Conservation (phyloP, 352 stramenopile genomes). For the Globisporangium okanoganense region DNA sequence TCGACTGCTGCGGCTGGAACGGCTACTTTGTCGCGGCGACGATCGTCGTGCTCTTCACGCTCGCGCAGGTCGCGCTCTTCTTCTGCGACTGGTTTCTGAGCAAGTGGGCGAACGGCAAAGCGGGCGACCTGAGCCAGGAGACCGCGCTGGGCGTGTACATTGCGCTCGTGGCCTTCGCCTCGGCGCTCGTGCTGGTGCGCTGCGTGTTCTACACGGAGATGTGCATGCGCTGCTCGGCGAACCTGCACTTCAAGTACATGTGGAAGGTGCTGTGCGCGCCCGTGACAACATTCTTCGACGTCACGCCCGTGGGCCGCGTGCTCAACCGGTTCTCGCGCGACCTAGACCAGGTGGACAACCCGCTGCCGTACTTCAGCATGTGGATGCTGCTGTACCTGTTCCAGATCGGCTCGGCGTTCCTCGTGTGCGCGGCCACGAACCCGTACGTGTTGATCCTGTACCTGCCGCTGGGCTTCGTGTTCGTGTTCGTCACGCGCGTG, state of each 20-base stretch:
- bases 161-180: constrained; percentile 26
- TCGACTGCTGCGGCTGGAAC: constrained; percentile 43
- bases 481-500: constrained; percentile 58
- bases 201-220: constrained; percentile 45
- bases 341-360: constrained; percentile 41
- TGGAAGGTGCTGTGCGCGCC: constrained; percentile 20
- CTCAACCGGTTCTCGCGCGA: constrained; percentile 35
- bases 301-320: constrained; percentile 14
- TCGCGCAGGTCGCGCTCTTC: constrained; percentile 42
- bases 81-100: constrained; percentile 54
- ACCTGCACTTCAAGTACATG: constrained; percentile 41
- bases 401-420: constrained; percentile 29
- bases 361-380: constrained; percentile 48
- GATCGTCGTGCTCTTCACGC: constrained; percentile 31
- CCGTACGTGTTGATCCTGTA: constrained; percentile 56
- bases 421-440: constrained; percentile 42
- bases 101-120: constrained; percentile 33
- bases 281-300: constrained; percentile 17
- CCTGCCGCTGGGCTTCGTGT: constrained; percentile 30
- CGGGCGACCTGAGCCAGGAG: constrained; percentile 26
- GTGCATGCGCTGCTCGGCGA: constrained; percentile 40
- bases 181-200: constrained; percentile 33
- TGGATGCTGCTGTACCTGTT: constrained; percentile 47
- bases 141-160: constrained; percentile 36
- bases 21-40: constrained; percentile 23